phyloP scores from a whole-genome alignment of 2,329 filamentous ascomycete species.

The Curvularia spicifera region DNA sequence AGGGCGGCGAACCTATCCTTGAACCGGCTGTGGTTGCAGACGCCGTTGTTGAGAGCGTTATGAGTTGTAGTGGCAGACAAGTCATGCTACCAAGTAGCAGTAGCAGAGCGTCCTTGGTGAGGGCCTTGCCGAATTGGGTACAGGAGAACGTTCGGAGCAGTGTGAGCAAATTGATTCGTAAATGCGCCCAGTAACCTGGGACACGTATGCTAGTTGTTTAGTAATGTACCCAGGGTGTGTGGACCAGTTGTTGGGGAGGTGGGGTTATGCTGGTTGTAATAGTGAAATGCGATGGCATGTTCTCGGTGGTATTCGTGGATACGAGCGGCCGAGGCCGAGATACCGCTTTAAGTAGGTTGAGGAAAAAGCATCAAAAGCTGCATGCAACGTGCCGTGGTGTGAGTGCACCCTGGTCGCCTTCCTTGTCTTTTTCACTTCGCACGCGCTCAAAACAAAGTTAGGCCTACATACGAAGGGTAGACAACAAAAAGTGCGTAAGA shows the following conservation, averaged over 20 bases:
- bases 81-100: constrained; percentile 45
- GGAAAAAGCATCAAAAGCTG: constrained; percentile 22
- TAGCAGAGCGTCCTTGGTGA: constrained; percentile 41
- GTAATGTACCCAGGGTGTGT: background rate
- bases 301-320: constrained; percentile 8
- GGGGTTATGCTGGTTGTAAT: too few relatives aligned
- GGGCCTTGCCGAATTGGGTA: constrained; percentile 57
- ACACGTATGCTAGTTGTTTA: background rate
- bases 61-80: constrained; percentile 50
- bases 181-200: constrained; percentile 13
- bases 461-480: too few relatives aligned
- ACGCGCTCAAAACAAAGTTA: too few relatives aligned
- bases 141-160: constrained; percentile 49
- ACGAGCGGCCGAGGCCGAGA: constrained; percentile 3
- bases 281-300: background rate
- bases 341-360: constrained; percentile 24
- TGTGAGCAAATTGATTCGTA: constrained; percentile 26
- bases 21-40: constrained; percentile 50
- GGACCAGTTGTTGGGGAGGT: too few relatives aligned
- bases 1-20: constrained; percentile 42
- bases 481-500: too few relatives aligned
- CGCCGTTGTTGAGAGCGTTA: constrained; percentile 51
- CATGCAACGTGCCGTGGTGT: constrained; percentile 33
- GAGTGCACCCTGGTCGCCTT: background rate
- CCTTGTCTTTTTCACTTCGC: too few relatives aligned